These are phyloP conservation scores for Scedosporium dehoogii DNA, from an alignment of 2,329 filamentous ascomycete genomes.

Conservation along the genomic window DNA sequence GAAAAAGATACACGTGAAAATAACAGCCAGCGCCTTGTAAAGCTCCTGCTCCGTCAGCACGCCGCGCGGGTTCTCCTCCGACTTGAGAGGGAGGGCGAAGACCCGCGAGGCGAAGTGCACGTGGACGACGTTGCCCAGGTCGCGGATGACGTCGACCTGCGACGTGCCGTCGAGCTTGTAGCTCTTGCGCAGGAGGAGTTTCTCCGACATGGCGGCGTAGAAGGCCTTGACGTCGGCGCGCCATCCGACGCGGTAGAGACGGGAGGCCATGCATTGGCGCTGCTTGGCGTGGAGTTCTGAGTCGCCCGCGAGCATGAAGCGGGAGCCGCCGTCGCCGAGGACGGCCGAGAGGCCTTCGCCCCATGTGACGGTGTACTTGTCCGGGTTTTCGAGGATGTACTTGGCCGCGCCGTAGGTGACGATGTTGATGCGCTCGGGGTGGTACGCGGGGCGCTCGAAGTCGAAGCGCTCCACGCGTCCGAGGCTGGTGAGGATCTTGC, in stretches of 20 bases:
- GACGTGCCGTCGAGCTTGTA: constrained; percentile 44
- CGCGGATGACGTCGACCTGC: constrained; percentile 62
- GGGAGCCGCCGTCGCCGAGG: constrained; percentile 42
- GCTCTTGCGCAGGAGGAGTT: constrained; percentile 54
- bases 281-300: constrained; percentile 36
- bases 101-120: constrained; percentile 52
- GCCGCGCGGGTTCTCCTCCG: constrained; percentile 47
- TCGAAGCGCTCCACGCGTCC: constrained; percentile 59
- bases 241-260: constrained; percentile 55
- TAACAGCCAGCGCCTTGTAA: constrained; percentile 52
- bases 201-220: constrained; percentile 51
- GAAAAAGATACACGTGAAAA: constrained; percentile 58
- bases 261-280: constrained; percentile 41
- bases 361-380: constrained; percentile 57
- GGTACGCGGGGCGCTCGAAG: constrained; percentile 50
- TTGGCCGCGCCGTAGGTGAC: constrained; percentile 51
- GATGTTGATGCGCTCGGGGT: constrained; percentile 42
- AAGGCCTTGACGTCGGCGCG: constrained; percentile 53
- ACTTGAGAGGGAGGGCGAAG: constrained; percentile 61
- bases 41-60: constrained; percentile 44
- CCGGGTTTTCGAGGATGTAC: constrained; percentile 49
- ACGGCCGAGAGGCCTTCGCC: constrained; percentile 52
- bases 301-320: constrained; percentile 48
- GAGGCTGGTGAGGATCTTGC: constrained; percentile 58
- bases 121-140: constrained; percentile 58